Base-by-base conservation (phyloP, 805 yeast genomes). In the Candida ortonii region DNA sequence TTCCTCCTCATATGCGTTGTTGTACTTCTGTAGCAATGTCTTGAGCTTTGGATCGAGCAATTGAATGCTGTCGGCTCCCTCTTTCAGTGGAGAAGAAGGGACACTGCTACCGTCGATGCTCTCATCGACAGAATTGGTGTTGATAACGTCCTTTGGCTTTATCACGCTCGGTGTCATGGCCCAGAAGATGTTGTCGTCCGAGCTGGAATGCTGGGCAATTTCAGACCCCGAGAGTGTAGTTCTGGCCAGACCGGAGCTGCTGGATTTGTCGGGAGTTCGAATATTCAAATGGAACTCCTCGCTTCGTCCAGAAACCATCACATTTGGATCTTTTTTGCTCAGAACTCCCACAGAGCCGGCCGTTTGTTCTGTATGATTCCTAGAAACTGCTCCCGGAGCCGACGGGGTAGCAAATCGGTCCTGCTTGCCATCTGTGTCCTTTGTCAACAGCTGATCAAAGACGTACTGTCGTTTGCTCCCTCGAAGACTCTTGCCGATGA, bases 61-160 rank as follows among this genome's bases (percentile, higher is more conserved):
- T 18, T 48, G 49, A 7, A 41, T 33, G 12, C 33, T 43, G 33
- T 13, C 44, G 2, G 49, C 34, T 1, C 46, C 11, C 12, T 49
- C 51, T 36, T 52, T 60, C 26, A 70, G 46, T 0, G 77, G 77
- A 4, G 76, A 70, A 3, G 74, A 68, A 1, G 68, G 65, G 7
- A 64, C 44, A 23, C 48, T 44, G 38, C 41, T 32, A 14, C 25
- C 34, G 21, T 38, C 46, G 16, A 42, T 33, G 22, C 35, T 34
- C 26, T 41, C 43, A 24, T 25, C 36, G 22, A 34, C 43, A 21
- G 47, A 41, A n/a, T 44, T 47, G 18, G 38, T 35, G 19, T 26
- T 27, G 5, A 28, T 28, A 14, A 30, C 12, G 25, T 38, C 42
- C 30, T 38, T 38, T 34, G 38, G 37, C 29, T 46, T 45, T 11